phyloP scores from a whole-genome alignment of 495 filamentous ascomycete genomes.

The Penicillium macrosclerotiorum region DNA sequence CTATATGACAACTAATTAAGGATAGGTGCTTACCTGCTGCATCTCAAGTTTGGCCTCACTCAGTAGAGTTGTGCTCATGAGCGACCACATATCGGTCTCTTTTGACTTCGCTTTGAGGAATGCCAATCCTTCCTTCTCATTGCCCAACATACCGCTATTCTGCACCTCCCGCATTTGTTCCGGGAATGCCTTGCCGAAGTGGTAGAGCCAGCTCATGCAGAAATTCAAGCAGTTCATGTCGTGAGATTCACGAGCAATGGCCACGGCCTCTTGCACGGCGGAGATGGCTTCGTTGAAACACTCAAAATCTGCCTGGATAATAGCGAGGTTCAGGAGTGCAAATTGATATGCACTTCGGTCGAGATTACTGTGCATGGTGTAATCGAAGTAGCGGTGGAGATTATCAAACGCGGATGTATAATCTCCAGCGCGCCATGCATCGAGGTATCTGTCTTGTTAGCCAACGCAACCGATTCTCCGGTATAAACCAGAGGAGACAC shows the following conservation, averaged over 20 bases:
- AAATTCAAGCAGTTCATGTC: slow-evolving; percentile 94
- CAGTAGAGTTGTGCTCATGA: slow-evolving; percentile 80
- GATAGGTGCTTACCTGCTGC: slow-evolving; percentile 54
- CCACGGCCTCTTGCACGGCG: slow-evolving; percentile 89
- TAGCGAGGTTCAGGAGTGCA: slow-evolving; percentile 88
- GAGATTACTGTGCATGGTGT: slow-evolving; percentile 78
- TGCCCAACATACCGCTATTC: slow-evolving; percentile 69
- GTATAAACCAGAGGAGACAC: no score
- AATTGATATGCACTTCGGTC: slow-evolving; percentile 93
- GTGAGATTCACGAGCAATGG: slow-evolving; percentile 85
- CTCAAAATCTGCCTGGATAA: slow-evolving; percentile 93
- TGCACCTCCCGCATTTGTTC: slow-evolving; percentile 67
- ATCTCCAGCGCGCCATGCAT: slow-evolving; percentile 88
- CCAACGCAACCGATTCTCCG: neutral
- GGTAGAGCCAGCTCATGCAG: slow-evolving; percentile 95
- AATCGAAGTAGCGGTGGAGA: slow-evolving; percentile 95
- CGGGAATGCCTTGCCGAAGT: slow-evolving; percentile 84
- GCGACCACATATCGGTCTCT: slow-evolving; percentile 82
- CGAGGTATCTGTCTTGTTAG: slow-evolving; percentile 62
- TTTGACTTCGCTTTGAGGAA: slow-evolving; percentile 88
- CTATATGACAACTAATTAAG: no score
- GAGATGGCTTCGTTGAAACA: slow-evolving; percentile 87
- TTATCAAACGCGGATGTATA: slow-evolving; percentile 86
- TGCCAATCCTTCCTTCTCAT: slow-evolving; percentile 75
- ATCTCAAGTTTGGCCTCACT: slow-evolving; percentile 83